Evolutionary conservation across 2,329 filamentous ascomycete species (phyloP), one percentile per base, ranked within the genome.

Genomic region (Ilyonectria sp.): DNA sequence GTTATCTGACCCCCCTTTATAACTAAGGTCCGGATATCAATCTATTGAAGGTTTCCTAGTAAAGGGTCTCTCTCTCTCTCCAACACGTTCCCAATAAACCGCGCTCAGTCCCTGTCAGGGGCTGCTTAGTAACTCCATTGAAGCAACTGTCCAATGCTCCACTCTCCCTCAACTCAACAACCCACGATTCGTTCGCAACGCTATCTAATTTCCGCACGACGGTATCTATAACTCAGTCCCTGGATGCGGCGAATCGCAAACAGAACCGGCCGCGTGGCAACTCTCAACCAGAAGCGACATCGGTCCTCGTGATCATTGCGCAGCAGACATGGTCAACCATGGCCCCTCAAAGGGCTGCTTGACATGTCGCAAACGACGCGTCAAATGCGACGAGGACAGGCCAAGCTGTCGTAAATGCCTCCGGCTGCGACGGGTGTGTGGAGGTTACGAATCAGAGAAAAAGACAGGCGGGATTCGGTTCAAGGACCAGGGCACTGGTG

Each of bases 321-420:
- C 67, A 52, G 47, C 54, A 63, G 50, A 59, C 60, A 70, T 70
- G 68, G 68, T 70, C 31, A 70, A 70, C 54, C 37, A 66, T 58
- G 68, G 68, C 54, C 65, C 61, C 37, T 70, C 68, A 55, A 63
- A 58, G 56, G 65, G 68, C 61, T 70, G 68, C 58, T 58, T 21
- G 61, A 70, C 68, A 60, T 70, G 68, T 60, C 61, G 63, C 44
- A 56, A 68, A 60, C 68, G 68, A 60, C 68, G 65, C 54, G 68
- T 70, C 61, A 70, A 66, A 60, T 70, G 68, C 54, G 68, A 70
- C 50, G 57, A 63, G 40, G 59, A 15, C 23, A 70, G 43, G 61
- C 68, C 68, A 53, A 60, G 26, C 15, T 70, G 68, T 63, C 67
- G 57, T 64, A 29, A 65, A 64, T 69, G 67, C 60, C 55, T 67